These are phyloP conservation scores for Pichia sp. DNA, from an alignment of 1,139 yeast genomes.

Conservation along the genomic window DNA sequence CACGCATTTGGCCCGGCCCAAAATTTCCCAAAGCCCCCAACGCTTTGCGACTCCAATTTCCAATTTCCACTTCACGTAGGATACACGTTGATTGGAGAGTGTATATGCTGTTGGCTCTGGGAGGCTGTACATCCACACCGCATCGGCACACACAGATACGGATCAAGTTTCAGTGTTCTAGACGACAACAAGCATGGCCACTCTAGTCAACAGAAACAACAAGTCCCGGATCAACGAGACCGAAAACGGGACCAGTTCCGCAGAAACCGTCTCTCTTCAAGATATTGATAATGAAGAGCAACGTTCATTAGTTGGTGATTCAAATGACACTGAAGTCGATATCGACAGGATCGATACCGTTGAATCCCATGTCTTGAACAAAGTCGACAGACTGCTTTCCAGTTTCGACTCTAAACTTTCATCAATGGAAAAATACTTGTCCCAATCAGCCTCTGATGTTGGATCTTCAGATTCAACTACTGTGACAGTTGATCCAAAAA, in stretches of 20 bases:
- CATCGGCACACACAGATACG: no score
- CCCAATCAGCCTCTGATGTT: constrained; percentile 19
- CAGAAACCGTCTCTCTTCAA: background rate
- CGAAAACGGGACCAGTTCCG: background rate
- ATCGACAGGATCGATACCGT: constrained; percentile 31
- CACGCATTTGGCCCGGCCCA: no score
- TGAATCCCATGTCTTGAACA: constrained; percentile 50
- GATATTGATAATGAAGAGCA: background rate
- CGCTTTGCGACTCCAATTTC: no score
- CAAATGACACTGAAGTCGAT: constrained; percentile 4
- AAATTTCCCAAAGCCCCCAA: no score
- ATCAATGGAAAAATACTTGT: constrained; percentile 50
- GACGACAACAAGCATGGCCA: background rate
- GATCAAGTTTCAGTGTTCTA: no score
- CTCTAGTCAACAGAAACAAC: constrained; percentile 5
- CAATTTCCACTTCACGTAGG: no score
- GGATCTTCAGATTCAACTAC: constrained; percentile 10
- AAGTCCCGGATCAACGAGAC: background rate
- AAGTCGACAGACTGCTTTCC: constrained; percentile 50
- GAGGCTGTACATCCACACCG: no score
- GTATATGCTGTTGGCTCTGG: no score
- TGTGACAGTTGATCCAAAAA: constrained; percentile 5
- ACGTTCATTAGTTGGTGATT: background rate
- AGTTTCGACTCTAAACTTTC: constrained; percentile 55
- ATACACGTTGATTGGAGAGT: no score